These are phyloP conservation scores for Claviceps fusiformis DNA, from an alignment of 2,329 filamentous ascomycete genomes.

Conservation along the genomic window DNA sequence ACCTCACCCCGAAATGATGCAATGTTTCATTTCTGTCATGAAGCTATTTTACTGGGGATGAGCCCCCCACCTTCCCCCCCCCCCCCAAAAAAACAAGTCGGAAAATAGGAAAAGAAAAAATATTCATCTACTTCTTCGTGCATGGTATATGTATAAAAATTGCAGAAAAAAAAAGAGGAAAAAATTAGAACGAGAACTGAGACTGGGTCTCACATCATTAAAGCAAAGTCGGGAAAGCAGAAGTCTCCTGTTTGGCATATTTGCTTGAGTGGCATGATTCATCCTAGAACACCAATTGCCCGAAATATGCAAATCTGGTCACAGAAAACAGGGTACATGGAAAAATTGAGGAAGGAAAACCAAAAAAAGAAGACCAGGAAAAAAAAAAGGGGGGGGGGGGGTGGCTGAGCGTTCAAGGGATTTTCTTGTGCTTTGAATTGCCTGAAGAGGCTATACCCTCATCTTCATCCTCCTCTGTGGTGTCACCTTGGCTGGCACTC, in stretches of 20 bases:
- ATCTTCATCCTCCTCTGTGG: slow-evolving; percentile 34
- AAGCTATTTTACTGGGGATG: too few species aligned
- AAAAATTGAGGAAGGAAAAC: too few species aligned
- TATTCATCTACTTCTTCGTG: neutral
- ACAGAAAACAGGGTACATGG: neutral
- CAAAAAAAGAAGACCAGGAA: neutral
- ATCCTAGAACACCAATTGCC: neutral
- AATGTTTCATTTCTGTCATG: too few species aligned
- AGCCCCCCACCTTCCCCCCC: too few species aligned
- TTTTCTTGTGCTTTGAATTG: neutral
- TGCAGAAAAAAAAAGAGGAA: neutral
- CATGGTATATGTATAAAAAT: neutral
- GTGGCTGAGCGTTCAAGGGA: neutral
- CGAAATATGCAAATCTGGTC: neutral
- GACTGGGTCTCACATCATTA: neutral
- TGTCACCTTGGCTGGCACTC: slow-evolving; percentile 24
- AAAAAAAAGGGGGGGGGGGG: neutral
- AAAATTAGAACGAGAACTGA: neutral
- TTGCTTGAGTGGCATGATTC: neutral
- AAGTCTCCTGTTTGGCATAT: neutral
- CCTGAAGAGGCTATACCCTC: neutral
- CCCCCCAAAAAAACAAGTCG: neutral
- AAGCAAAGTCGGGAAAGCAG: neutral
- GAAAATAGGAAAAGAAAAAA: too few species aligned
- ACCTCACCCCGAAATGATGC: too few species aligned